A percentile compares a stretch with the other conserved stretches of the same genome.
Conservation (phyloP, 306 rosid genomes). For the Neltuma alba region DNA sequence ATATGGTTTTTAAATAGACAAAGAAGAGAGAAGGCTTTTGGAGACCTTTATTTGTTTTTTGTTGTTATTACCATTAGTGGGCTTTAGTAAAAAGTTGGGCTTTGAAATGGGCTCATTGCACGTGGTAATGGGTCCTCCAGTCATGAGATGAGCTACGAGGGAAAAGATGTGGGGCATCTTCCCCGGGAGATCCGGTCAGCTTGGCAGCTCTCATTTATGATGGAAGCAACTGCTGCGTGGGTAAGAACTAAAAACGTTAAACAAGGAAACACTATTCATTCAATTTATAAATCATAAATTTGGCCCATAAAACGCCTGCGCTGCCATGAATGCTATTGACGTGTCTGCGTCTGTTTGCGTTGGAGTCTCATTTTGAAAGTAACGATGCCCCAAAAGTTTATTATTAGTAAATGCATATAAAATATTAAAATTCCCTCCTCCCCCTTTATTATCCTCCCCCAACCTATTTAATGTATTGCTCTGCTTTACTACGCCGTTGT, state of each 20-base stretch:
- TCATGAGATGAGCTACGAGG: not conserved
- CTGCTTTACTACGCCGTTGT: not conserved
- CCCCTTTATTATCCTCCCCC: not conserved
- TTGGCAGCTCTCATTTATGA: not conserved
- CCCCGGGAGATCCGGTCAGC: not conserved
- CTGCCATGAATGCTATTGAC: conserved; percentile 10
- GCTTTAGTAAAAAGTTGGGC: not conserved
- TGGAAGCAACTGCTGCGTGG: not conserved
- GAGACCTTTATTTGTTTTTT: not conserved
- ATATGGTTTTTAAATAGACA: too few species aligned
- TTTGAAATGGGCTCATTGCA: not conserved
- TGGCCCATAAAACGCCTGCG: conserved; percentile 6
- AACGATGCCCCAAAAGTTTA: not conserved
- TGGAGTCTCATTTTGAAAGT: not conserved
- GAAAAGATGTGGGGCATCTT: not conserved
- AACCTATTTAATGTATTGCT: not conserved
- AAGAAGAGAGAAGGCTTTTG: not conserved
- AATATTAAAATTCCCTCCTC: not conserved
- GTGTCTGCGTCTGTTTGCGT: not conserved
- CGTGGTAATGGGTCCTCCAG: not conserved
- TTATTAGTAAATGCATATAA: not conserved
- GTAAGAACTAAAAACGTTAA: not conserved
- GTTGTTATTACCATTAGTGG: too few species aligned
- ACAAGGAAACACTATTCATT: not conserved
- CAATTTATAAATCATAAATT: not conserved